These are phyloP conservation scores for Juglanconis oblonga DNA, from an alignment of 2,329 filamentous ascomycete species.

Conservation along the genomic window DNA sequence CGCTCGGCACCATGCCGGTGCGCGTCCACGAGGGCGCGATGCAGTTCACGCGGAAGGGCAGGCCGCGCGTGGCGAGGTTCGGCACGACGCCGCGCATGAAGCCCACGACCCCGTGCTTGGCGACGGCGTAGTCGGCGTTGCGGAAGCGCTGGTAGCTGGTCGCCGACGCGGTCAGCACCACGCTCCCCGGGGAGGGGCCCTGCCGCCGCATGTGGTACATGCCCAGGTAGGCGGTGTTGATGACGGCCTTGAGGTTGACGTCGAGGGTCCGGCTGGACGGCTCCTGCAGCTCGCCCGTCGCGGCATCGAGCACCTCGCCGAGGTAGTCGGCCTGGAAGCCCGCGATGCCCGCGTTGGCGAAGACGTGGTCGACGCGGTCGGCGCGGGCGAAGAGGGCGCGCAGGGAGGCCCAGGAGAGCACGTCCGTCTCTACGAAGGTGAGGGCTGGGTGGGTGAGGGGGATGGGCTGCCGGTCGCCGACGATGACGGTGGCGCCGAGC, in stretches of 20 bases:
- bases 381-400: background rate
- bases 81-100: background rate
- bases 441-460: background rate
- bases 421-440: background rate
- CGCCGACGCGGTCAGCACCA: background rate
- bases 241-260: conserved; percentile 1
- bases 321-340: background rate
- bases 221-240: conserved; percentile 3
- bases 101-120: background rate
- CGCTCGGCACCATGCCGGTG: conserved; percentile 42
- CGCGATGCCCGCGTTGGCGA: conserved; percentile 3
- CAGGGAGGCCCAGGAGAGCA: background rate
- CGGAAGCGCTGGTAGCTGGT: background rate
- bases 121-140: background rate
- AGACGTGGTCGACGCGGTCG: conserved; percentile 2
- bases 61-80: background rate
- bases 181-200: background rate
- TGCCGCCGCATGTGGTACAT: conserved; percentile 2
- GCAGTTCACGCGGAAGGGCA: conserved; percentile 46
- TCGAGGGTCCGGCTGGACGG: background rate
- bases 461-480: background rate
- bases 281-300: background rate
- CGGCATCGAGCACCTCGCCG: background rate
- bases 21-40: conserved; percentile 55
- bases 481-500: background rate